These are phyloP conservation scores for Alnus glutinosa DNA, from an alignment of 306 rosid species.

Conservation along the genomic window DNA sequence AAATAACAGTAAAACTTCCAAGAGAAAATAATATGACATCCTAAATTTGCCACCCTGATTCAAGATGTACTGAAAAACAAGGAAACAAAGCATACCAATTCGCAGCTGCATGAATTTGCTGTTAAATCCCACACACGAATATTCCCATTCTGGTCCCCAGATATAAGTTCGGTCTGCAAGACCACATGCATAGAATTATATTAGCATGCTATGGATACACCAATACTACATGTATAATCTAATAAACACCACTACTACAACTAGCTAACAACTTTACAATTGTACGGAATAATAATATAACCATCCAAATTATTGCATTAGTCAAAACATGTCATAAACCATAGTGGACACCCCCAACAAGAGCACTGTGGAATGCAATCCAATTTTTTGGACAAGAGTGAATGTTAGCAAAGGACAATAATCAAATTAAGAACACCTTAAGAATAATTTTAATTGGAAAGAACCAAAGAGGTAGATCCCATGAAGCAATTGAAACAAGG, in stretches of 20 bases:
- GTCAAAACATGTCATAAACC: neutral
- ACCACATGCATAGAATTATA: slow-evolving; percentile 21
- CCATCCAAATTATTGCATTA: neutral
- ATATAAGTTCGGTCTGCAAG: slow-evolving; percentile 90
- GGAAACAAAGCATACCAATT: slow-evolving; percentile 60
- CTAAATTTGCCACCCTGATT: slow-evolving; percentile 16
- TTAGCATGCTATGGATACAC: neutral
- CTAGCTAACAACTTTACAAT: neutral
- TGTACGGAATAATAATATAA: too few species aligned
- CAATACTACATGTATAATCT: neutral
- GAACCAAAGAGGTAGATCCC: neutral
- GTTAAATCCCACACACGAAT: slow-evolving; percentile 99
- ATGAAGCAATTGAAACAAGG: neutral
- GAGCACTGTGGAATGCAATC: neutral
- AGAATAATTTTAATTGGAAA: neutral
- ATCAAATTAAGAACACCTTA: neutral
- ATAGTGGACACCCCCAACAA: neutral
- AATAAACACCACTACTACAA: neutral
- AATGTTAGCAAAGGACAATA: neutral
- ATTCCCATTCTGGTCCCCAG: slow-evolving; percentile 98
- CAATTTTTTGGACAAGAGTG: neutral
- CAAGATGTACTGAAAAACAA: slow-evolving; percentile 11
- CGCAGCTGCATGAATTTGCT: slow-evolving; percentile 98
- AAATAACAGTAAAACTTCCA: neutral
- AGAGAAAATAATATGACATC: neutral